phyloP scores from a whole-genome alignment of 2,329 filamentous ascomycete species.

The Fusarium tjaetaba region DNA sequence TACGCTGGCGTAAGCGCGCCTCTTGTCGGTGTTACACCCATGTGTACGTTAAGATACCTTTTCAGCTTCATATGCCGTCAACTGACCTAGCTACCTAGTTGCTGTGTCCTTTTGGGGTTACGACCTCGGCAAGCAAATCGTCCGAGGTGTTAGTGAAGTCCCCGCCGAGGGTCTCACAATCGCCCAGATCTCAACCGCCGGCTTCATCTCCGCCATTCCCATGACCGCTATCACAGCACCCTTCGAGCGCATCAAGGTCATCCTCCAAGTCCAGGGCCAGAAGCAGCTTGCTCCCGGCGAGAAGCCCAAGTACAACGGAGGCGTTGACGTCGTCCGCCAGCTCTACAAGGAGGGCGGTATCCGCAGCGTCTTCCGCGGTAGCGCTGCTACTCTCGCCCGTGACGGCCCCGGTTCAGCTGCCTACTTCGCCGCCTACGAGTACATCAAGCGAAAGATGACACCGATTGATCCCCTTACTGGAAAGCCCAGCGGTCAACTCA shows the following conservation, averaged over 20 bases:
- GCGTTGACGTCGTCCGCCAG: constrained; percentile 89
- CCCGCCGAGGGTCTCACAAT: constrained; percentile 80
- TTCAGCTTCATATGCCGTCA: neutral
- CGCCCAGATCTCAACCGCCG: constrained; percentile 87
- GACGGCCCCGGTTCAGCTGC: constrained; percentile 93
- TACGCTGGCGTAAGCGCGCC: constrained; percentile 98
- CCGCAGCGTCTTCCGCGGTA: constrained; percentile 91
- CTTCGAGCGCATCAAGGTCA: constrained; percentile 98
- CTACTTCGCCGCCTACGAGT: constrained; percentile 98
- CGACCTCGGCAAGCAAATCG: constrained; percentile 91
- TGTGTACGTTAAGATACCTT: constrained; percentile 76
- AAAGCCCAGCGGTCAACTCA: constrained; percentile 79
- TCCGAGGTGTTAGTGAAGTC: constrained; percentile 73
- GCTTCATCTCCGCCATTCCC: constrained; percentile 97
- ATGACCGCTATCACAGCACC: constrained; percentile 99
- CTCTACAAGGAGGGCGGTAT: constrained; percentile 92
- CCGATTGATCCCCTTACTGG: constrained; percentile 81
- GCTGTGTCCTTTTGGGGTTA: constrained; percentile 86
- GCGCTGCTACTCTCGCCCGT: constrained; percentile 87
- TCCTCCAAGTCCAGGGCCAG: constrained; percentile 96
- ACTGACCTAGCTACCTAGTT: constrained; percentile 55
- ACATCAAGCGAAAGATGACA: constrained; percentile 87
- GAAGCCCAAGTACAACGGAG: constrained; percentile 91
- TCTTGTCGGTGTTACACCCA: constrained; percentile 93
- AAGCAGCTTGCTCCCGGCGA: constrained; percentile 88